Conservation (phyloP, 345 rosid species). For the Sonneratia alba region DNA sequence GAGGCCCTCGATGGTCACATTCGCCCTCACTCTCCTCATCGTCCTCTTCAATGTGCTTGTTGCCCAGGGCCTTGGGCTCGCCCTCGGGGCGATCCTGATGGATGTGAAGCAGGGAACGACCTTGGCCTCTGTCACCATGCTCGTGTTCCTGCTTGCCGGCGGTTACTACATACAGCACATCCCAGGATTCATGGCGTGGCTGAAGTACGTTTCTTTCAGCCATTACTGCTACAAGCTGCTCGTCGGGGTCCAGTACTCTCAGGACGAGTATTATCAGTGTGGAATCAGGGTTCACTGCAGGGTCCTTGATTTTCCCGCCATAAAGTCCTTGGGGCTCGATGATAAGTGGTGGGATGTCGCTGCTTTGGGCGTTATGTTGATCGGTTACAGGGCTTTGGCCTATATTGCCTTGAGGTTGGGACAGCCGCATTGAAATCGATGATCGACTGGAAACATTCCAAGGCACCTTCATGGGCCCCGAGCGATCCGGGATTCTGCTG, state of each 20-base stretch:
- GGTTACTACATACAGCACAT: conserved; percentile 90
- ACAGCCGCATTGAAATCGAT: conserved; percentile 21
- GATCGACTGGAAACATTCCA: neutral
- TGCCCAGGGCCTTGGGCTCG: conserved; percentile 78
- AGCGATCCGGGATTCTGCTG: neutral
- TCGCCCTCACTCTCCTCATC: conserved; percentile 49
- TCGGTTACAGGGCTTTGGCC: conserved; percentile 69
- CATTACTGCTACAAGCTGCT: conserved; percentile 84
- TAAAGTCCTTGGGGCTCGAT: conserved; percentile 39
- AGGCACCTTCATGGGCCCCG: neutral
- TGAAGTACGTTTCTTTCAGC: conserved; percentile 77
- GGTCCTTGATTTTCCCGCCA: conserved; percentile 65
- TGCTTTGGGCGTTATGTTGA: conserved; percentile 58
- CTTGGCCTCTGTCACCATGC: conserved; percentile 73
- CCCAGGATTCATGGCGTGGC: conserved; percentile 72
- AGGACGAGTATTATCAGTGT: conserved; percentile 51
- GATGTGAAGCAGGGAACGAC: conserved; percentile 79
- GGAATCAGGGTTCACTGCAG: conserved; percentile 43
- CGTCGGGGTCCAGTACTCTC: conserved; percentile 63
- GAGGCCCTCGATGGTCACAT: conserved; percentile 59
- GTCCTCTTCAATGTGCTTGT: conserved; percentile 73
- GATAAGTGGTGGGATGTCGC: conserved; percentile 47
- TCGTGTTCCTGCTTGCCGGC: conserved; percentile 68
- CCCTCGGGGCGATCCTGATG: conserved; percentile 76
- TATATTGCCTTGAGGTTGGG: conserved; percentile 55